Percentiles rank a stretch among this genome's conserved stretches.
Evolutionary conservation across 1,284 basidiomycete species (phyloP).

Genomic region (Heterobasidion irregulare): DNA sequence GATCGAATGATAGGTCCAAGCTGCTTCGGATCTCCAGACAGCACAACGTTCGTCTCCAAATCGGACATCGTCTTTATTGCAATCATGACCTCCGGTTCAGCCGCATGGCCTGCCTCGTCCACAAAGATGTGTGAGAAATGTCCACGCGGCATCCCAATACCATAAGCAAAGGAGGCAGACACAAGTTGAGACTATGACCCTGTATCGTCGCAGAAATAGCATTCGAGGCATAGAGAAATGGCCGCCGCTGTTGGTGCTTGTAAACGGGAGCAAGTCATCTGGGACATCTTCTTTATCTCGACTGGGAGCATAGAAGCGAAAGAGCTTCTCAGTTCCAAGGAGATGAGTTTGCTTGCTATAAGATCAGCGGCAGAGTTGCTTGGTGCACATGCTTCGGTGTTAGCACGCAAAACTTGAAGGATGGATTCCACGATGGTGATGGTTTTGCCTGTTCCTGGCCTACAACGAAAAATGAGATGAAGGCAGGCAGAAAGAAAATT

Average conservation of each 20-base stretch:
- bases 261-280: constrained; percentile 31
- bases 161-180: constrained; percentile 43
- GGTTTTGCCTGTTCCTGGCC: constrained; percentile 64
- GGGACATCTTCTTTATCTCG: constrained; percentile 36
- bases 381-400: constrained; percentile 47
- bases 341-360: constrained; percentile 42
- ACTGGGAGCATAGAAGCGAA: constrained; percentile 60
- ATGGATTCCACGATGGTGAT: constrained; percentile 62
- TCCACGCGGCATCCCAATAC: constrained; percentile 45
- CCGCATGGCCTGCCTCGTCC: constrained; percentile 60
- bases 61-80: constrained; percentile 39
- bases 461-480: constrained; percentile 13
- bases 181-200: constrained; percentile 54
- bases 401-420: constrained; percentile 37
- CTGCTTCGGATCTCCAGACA: constrained; percentile 53
- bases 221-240: constrained; percentile 40
- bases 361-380: constrained; percentile 59
- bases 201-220: constrained; percentile 33
- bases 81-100: constrained; percentile 49
- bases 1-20: constrained; percentile 48
- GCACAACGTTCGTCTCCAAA: constrained; percentile 32
- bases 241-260: constrained; percentile 28
- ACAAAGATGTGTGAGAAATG: constrained; percentile 60
- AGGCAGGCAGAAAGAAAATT: background rate
- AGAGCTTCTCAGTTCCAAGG: constrained; percentile 33